A percentile compares a stretch with the other conserved stretches of the same genome.
Conservation (phyloP, 1,139 yeast species). For the Saccharomyces hybrid region DNA sequence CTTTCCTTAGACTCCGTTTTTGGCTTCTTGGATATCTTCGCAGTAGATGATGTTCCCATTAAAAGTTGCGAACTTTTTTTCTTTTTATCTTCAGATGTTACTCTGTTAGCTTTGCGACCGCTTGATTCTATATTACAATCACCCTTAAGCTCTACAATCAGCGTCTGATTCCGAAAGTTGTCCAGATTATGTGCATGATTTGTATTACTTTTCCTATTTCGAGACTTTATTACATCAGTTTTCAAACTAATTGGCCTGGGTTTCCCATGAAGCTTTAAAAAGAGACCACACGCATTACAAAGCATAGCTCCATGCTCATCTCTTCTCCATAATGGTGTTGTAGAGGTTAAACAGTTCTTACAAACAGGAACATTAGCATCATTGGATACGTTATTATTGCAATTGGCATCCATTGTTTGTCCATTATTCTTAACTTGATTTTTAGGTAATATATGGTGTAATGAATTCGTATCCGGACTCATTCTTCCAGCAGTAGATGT, state of each 20-base stretch:
- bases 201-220: constrained; percentile 51
- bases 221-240: constrained; percentile 83
- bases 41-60: neutral
- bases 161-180: neutral
- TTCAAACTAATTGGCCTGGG: constrained; percentile 87
- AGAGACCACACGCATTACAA: constrained; percentile 93
- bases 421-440: neutral
- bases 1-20: neutral
- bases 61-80: neutral
- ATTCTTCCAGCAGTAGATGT: neutral
- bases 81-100: neutral
- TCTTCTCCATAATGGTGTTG: constrained; percentile 92
- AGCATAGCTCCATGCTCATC: constrained; percentile 89
- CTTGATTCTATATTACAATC: neutral
- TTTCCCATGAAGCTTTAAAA: constrained; percentile 82
- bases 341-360: constrained; percentile 84
- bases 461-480: neutral
- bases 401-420: neutral
- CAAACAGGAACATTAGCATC: constrained; percentile 48
- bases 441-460: neutral
- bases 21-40: neutral
- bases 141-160: neutral
- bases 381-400: neutral
- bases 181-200: constrained; percentile 1
- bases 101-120: neutral